Evolutionary conservation across 495 filamentous ascomycete species (phyloP).

Genomic region (Penicillium bialowiezense): DNA sequence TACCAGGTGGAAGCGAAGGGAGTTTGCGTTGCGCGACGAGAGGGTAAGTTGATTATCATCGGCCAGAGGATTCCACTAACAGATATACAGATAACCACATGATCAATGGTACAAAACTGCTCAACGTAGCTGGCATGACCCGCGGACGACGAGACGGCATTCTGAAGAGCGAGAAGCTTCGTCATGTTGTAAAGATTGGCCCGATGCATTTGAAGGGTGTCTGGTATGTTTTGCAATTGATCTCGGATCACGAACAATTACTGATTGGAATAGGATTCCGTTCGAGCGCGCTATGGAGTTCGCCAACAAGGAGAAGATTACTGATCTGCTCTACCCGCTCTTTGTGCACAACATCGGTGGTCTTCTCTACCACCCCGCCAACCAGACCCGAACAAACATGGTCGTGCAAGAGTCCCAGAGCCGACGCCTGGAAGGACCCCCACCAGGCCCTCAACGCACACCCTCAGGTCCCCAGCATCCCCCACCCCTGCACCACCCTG

Average conservation of each 20-base stretch:
- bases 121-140: conserved; percentile 98
- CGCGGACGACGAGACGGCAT: conserved; percentile 94
- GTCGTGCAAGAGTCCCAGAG: conserved; percentile 86
- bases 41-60: conserved; percentile 59
- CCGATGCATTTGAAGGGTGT: conserved; percentile 99
- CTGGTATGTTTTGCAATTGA: conserved; percentile 61
- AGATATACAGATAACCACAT: conserved; percentile 97
- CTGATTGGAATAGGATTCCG: too few relatives aligned
- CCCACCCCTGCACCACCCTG: conserved; percentile 76
- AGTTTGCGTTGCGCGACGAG: conserved; percentile 89
- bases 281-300: conserved; percentile 96
- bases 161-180: conserved; percentile 93
- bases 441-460: conserved; percentile 31
- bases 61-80: too few relatives aligned
- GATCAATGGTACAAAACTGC: conserved; percentile 97
- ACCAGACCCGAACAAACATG: conserved; percentile 74
- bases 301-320: conserved; percentile 99
- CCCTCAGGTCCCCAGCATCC: conserved; percentile 56
- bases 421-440: conserved; percentile 54
- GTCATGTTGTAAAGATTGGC: conserved; percentile 97
- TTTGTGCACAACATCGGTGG: conserved; percentile 98
- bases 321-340: conserved; percentile 87
- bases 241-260: too few relatives aligned
- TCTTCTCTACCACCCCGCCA: conserved; percentile 90
- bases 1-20: conserved; percentile 97